These are phyloP conservation scores for Guyanaporus albipodus DNA, from an alignment of 768 basidiomycete genomes.

Conservation along the genomic window DNA sequence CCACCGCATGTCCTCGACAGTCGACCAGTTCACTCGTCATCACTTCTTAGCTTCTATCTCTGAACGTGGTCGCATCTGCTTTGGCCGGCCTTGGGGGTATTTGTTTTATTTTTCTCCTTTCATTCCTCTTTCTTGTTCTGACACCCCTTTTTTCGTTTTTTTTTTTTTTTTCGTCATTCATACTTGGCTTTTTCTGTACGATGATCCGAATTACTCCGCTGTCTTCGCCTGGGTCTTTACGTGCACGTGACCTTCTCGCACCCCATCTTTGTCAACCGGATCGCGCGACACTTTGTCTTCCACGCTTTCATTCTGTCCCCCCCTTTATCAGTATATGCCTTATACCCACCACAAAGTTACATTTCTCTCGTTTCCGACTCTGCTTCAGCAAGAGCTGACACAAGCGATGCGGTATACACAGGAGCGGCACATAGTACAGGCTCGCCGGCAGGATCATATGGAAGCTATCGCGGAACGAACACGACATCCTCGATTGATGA, in stretches of 20 bases:
- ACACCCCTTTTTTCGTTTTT: background rate
- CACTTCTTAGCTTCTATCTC: conserved; percentile 11
- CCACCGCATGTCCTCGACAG: background rate
- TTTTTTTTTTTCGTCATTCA: no score
- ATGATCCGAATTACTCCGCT: conserved; percentile 5
- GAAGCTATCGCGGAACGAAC: conserved; percentile 19
- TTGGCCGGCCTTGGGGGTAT: background rate
- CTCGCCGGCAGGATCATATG: conserved; percentile 25
- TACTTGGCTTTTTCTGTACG: background rate
- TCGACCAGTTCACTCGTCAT: background rate
- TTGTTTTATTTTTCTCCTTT: background rate
- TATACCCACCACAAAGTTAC: background rate
- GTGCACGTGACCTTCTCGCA: background rate
- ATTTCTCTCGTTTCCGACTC: background rate
- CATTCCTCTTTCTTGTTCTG: background rate
- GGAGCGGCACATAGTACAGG: conserved; percentile 14
- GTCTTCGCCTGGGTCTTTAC: background rate
- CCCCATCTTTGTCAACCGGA: background rate
- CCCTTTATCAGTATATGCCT: background rate
- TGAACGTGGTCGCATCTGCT: background rate
- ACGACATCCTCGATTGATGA: conserved; percentile 21
- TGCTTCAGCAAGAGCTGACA: conserved; percentile 9
- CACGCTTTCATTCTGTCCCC: conserved; percentile 3
- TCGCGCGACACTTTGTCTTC: conserved; percentile 4
- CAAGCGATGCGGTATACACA: background rate